A percentile compares a stretch with the other conserved stretches of the same genome.
Evolutionary conservation across 2,329 filamentous ascomycete species (phyloP).

Genomic region (Neospermospora avenae): DNA sequence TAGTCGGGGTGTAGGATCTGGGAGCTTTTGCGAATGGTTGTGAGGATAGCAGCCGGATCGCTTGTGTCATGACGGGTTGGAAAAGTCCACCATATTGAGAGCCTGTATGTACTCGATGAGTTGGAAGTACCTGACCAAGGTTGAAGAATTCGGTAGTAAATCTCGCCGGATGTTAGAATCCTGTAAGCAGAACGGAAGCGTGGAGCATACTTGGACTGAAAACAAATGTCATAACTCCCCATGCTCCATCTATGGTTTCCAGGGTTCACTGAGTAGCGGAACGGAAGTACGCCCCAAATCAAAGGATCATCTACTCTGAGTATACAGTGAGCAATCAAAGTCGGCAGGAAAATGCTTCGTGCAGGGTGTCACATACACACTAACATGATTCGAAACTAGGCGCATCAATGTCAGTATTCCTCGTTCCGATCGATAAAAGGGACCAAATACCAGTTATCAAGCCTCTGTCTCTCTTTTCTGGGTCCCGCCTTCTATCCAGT

Average conservation of each 20-base stretch:
- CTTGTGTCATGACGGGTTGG: conserved; percentile 84
- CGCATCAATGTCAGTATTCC: conserved; percentile 10
- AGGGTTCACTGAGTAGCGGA: conserved; percentile 67
- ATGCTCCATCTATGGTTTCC: conserved; percentile 82
- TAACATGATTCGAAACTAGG: conserved; percentile 81
- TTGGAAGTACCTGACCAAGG: conserved; percentile 85
- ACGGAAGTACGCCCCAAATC: conserved; percentile 85
- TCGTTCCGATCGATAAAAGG: background rate
- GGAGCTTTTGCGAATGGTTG: conserved; percentile 43
- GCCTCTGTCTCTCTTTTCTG: conserved; percentile 65
- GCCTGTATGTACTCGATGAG: conserved; percentile 70
- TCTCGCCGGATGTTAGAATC: conserved; percentile 42
- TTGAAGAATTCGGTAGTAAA: conserved; percentile 75
- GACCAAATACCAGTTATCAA: conserved; percentile 68
- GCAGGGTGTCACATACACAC: conserved; percentile 63
- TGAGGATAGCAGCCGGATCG: conserved; percentile 75
- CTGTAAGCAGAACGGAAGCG: background rate
- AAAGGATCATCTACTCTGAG: conserved; percentile 86
- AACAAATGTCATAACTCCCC: conserved; percentile 94
- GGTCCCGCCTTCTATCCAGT: conserved; percentile 69
- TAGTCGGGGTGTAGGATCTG: conserved; percentile 9
- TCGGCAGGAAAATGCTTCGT: background rate
- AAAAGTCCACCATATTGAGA: conserved; percentile 76
- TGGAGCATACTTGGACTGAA: conserved; percentile 66
- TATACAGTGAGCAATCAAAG: conserved; percentile 13